A percentile compares a stretch with the other conserved stretches of the same genome.
phyloP scores from a whole-genome alignment of 2,329 filamentous ascomycete species.

The Byssochlamys sp. region DNA sequence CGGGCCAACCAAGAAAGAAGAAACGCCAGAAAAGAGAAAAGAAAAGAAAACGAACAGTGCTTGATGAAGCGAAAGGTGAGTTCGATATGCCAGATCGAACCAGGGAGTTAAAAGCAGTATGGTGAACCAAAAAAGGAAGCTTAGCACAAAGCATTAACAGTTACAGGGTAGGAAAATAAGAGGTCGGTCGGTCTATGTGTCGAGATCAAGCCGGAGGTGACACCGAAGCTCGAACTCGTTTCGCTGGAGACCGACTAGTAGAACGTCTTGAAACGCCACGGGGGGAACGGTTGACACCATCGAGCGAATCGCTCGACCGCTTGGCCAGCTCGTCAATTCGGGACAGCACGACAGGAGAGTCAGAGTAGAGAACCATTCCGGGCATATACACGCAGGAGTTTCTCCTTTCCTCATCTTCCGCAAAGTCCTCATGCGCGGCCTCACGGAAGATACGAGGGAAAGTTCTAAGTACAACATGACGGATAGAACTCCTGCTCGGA shows the following conservation, averaged over 20 bases:
- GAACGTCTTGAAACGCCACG: conserved; percentile 14
- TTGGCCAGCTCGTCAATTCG: conserved; percentile 32
- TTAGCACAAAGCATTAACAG: background rate
- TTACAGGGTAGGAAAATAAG: background rate
- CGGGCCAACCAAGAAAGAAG: background rate
- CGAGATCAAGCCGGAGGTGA: background rate
- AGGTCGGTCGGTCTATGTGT: background rate
- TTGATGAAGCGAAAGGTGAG: background rate
- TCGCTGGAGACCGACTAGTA: background rate
- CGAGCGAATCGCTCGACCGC: conserved; percentile 17
- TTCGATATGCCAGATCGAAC: background rate
- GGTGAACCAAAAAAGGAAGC: background rate
- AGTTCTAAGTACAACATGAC: conserved; percentile 40
- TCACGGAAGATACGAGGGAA: conserved; percentile 47
- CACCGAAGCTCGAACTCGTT: background rate
- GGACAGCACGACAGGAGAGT: conserved; percentile 35
- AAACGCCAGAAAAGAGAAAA: background rate
- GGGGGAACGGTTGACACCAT: conserved; percentile 33
- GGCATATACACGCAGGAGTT: conserved; percentile 38
- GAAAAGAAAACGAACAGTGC: background rate
- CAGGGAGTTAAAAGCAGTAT: background rate
- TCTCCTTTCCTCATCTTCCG: conserved; percentile 37
- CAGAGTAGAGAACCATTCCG: conserved; percentile 43
- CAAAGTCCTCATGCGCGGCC: conserved; percentile 40
- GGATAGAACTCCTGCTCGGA: conserved; percentile 14